These are phyloP conservation scores for Peronosclerospora sorghi DNA, from an alignment of 352 stramenopile species.

Conservation along the genomic window DNA sequence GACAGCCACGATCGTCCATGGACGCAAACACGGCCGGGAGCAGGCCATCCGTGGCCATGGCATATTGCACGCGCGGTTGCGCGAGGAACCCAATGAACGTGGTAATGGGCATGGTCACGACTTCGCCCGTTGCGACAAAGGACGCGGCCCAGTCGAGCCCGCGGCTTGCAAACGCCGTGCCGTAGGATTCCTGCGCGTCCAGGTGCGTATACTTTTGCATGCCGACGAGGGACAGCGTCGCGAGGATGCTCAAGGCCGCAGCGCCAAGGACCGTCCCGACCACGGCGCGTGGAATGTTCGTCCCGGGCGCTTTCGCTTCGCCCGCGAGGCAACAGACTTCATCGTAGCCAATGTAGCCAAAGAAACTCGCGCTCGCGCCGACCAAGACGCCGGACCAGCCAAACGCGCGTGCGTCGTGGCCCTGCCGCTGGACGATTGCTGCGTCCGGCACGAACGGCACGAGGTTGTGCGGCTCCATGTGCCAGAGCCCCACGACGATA, in stretches of 20 bases:
- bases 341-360: constrained; percentile 95
- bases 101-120: constrained; percentile 92
- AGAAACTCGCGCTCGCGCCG: constrained; percentile 89
- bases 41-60: constrained; percentile 90
- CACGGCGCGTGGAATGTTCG: constrained; percentile 83
- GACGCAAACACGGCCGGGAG: constrained; percentile 78
- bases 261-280: constrained; percentile 84
- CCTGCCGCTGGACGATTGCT: constrained; percentile 11
- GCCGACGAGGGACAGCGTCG: constrained; percentile 86
- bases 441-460: constrained; percentile 68
- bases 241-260: constrained; percentile 67
- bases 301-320: constrained; percentile 76
- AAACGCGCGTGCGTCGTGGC: constrained; percentile 30
- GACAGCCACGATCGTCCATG: constrained; percentile 56
- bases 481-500: constrained; percentile 73
- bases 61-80: constrained; percentile 85
- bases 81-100: constrained; percentile 91
- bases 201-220: constrained; percentile 87
- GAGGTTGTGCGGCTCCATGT: constrained; percentile 79
- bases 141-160: constrained; percentile 64
- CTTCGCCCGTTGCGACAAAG: constrained; percentile 84
- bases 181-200: constrained; percentile 51
- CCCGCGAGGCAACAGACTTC: constrained; percentile 91
- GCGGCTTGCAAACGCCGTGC: constrained; percentile 56
- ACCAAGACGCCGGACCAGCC: constrained; percentile 77